Evolutionary conservation across 371 early-diverging fungal species (phyloP).

Genomic region (Gilbertella persicaria): DNA sequence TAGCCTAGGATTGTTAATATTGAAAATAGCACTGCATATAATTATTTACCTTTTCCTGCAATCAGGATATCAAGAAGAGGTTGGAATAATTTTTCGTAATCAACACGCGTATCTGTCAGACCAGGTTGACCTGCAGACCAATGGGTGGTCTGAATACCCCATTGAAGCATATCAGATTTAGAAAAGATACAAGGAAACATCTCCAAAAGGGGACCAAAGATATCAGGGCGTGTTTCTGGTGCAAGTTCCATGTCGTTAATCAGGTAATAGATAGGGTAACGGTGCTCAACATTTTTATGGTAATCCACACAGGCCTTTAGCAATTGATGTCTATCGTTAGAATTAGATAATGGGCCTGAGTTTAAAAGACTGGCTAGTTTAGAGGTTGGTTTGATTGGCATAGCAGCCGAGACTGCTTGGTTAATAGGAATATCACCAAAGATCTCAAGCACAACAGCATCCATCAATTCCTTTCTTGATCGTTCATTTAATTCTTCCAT

Average conservation of each 20-base stretch:
- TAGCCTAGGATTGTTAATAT: constrained; percentile 28
- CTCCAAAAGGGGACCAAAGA: constrained; percentile 37
- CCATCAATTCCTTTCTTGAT: constrained; percentile 33
- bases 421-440: constrained; percentile 54
- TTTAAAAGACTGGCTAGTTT: constrained; percentile 21
- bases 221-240: constrained; percentile 35
- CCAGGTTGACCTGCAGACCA: constrained; percentile 24
- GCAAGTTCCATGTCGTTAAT: constrained; percentile 33
- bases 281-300: constrained; percentile 28
- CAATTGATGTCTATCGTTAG: constrained; percentile 21
- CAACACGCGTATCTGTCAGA: constrained; percentile 17
- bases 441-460: constrained; percentile 38
- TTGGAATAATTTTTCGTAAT: constrained; percentile 33
- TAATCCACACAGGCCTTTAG: constrained; percentile 46
- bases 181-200: constrained; percentile 46
- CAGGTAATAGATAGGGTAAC: constrained; percentile 45
- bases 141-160: constrained; percentile 25
- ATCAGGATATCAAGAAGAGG: constrained; percentile 44
- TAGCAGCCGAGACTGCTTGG: constrained; percentile 45
- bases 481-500: constrained; percentile 22
- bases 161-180: constrained; percentile 32
- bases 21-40: neutral
- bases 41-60: constrained; percentile 37
- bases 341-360: neutral
- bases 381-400: constrained; percentile 31